phyloP scores from a whole-genome alignment of 352 stramenopile species.

The Globisporangium cederbergense region DNA sequence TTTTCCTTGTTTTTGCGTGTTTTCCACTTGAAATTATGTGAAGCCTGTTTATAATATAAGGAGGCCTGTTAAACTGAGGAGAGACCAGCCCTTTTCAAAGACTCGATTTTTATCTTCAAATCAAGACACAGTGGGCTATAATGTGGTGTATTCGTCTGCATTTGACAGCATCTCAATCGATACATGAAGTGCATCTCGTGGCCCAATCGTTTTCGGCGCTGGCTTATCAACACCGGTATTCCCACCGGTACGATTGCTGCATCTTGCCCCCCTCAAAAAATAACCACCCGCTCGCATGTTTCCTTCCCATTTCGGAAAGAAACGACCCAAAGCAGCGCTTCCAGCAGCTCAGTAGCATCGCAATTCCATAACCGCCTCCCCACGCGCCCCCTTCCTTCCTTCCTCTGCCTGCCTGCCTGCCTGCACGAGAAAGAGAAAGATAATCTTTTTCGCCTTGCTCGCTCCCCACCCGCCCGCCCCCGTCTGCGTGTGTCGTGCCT shows the following conservation, averaged over 20 bases:
- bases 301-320: neutral
- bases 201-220: too few species aligned
- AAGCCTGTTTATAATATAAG: too few species aligned
- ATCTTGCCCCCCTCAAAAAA: constrained; percentile 1
- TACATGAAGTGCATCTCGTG: too few species aligned
- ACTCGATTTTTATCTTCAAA: too few species aligned
- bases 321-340: neutral
- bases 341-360: neutral
- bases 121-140: too few species aligned
- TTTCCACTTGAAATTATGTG: too few species aligned
- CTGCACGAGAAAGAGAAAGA: constrained; percentile 56
- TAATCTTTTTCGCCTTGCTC: constrained; percentile 53
- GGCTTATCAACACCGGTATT: neutral
- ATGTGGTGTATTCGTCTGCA: too few species aligned
- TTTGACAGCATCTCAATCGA: too few species aligned
- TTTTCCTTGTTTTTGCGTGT: too few species aligned
- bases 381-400: neutral
- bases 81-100: too few species aligned
- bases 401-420: neutral
- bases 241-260: neutral
- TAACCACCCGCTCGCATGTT: neutral
- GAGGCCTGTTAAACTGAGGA: too few species aligned
- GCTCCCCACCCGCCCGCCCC: neutral
- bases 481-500: constrained; percentile 9
- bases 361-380: neutral